Percentiles rank a stretch among this genome's conserved stretches.
These are phyloP conservation scores for Mycena rebaudengoi DNA, from an alignment of 768 basidiomycete genomes.

Conservation along the genomic window DNA sequence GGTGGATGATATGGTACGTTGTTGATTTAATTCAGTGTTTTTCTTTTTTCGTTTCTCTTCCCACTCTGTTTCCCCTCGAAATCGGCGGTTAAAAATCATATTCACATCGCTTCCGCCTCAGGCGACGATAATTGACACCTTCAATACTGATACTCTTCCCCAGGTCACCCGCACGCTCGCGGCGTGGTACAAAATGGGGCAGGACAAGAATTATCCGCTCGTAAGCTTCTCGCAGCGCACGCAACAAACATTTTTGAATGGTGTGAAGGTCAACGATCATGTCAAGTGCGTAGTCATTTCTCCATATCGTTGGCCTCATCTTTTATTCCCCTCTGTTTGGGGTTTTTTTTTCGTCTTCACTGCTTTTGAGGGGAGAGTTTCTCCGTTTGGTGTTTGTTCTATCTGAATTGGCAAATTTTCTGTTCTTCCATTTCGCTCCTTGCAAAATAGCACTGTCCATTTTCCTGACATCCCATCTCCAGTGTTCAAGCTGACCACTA, in stretches of 20 bases:
- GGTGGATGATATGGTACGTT: slow-evolving; percentile 59
- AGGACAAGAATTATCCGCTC: slow-evolving; percentile 12
- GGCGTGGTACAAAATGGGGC: slow-evolving; percentile 39
- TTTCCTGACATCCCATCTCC: too few species aligned
- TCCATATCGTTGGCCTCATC: neutral
- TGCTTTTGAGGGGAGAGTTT: too few species aligned
- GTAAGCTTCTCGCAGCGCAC: slow-evolving; percentile 6
- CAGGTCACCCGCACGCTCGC: slow-evolving; percentile 57
- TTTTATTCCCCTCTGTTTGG: neutral
- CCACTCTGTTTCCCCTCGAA: neutral
- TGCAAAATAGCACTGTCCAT: too few species aligned
- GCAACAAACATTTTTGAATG: neutral
- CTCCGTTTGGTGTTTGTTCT: too few species aligned
- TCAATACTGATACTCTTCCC: neutral
- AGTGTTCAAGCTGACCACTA: slow-evolving; percentile 22
- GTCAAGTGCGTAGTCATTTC: slow-evolving; percentile 8
- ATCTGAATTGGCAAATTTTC: too few species aligned
- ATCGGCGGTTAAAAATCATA: neutral
- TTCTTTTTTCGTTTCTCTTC: slow-evolving; percentile 18
- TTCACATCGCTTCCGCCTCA: too few species aligned
- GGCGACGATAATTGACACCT: too few species aligned
- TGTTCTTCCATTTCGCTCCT: too few species aligned
- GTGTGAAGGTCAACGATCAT: neutral
- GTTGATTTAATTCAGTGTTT: neutral
- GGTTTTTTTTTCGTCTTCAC: too few species aligned